A percentile compares a stretch with the other conserved stretches of the same genome.
phyloP scores from a whole-genome alignment of 169 alveolate genomes.

The Plasmodium sp. region DNA sequence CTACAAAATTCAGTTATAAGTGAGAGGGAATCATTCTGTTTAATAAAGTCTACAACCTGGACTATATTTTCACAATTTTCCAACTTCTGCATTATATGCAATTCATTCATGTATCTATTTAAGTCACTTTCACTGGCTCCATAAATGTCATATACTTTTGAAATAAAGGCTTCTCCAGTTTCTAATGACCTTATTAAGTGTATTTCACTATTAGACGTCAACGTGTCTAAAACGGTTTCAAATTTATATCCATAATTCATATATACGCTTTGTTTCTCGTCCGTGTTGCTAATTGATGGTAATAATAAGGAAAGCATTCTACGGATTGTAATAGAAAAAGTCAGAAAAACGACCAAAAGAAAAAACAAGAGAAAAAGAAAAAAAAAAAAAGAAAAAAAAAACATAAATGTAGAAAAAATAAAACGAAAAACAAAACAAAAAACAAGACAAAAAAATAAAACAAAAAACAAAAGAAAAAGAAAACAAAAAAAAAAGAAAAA shows the following conservation, averaged over 20 bases:
- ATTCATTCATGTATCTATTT: slow-evolving; percentile 54
- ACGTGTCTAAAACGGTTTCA: slow-evolving; percentile 47
- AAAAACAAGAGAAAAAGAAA: background rate
- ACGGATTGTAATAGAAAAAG: background rate
- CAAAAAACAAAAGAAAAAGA: slow-evolving; percentile 1
- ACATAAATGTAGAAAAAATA: background rate
- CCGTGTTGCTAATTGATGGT: slow-evolving; percentile 25
- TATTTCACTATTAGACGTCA: slow-evolving; percentile 65
- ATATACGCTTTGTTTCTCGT: slow-evolving; percentile 26
- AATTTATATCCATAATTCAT: slow-evolving; percentile 49
- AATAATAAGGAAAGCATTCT: slow-evolving; percentile 45
- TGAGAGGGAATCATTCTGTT: slow-evolving; percentile 35
- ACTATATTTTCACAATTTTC: slow-evolving; percentile 67
- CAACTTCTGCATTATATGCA: slow-evolving; percentile 43
- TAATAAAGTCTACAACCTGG: slow-evolving; percentile 41
- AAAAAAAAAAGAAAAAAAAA: slow-evolving; percentile 1
- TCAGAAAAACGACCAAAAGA: background rate
- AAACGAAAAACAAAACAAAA: slow-evolving; percentile 8
- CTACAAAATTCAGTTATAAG: slow-evolving; percentile 52
- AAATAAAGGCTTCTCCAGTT: slow-evolving; percentile 43
- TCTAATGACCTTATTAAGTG: slow-evolving; percentile 38
- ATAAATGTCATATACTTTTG: slow-evolving; percentile 63
- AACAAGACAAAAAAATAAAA: background rate
- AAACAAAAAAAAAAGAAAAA: background rate
- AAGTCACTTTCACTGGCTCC: slow-evolving; percentile 54